phyloP scores from a whole-genome alignment of 1,139 yeast species.

The Geotrichum macrosporum region DNA sequence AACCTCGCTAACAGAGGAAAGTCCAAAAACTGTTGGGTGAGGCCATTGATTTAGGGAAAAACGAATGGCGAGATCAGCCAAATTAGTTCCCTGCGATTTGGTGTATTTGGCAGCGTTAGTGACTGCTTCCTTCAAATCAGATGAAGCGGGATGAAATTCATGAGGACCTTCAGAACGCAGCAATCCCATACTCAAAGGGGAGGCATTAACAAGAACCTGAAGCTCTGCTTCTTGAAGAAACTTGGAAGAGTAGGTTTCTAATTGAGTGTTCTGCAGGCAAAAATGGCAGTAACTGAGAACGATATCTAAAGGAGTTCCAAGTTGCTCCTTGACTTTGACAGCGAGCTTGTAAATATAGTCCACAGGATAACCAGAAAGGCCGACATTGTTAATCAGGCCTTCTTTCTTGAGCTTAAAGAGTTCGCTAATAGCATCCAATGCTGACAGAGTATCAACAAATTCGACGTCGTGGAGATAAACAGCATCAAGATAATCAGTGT shows the following conservation, averaged over 20 bases:
- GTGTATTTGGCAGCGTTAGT: conserved; percentile 49
- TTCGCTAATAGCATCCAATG: conserved; percentile 59
- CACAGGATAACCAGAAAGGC: conserved; percentile 86
- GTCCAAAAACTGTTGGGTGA: conserved; percentile 71
- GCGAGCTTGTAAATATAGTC: conserved; percentile 47
- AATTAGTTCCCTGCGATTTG: conserved; percentile 46
- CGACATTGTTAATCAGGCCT: conserved; percentile 63
- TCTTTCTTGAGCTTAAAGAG: conserved; percentile 55
- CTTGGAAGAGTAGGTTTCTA: conserved; percentile 48
- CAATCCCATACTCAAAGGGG: conserved; percentile 84
- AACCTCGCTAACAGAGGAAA: conserved; percentile 59
- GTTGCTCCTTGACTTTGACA: conserved; percentile 39
- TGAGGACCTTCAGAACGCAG: conserved; percentile 65
- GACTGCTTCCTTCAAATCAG: conserved; percentile 54
- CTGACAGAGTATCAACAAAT: conserved; percentile 56
- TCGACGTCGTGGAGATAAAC: conserved; percentile 89
- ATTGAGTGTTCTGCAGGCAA: conserved; percentile 70
- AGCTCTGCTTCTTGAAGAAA: conserved; percentile 56
- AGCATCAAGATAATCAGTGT: conserved; percentile 66
- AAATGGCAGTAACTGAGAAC: conserved; percentile 77
- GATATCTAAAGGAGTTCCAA: conserved; percentile 58
- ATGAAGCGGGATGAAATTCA: conserved; percentile 75
- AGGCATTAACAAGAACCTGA: conserved; percentile 63
- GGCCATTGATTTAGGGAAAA: conserved; percentile 64
- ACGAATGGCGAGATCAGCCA: conserved; percentile 78